Evolutionary conservation across 768 basidiomycete genomes (phyloP).

Genomic region (Amanita fuliginea): DNA sequence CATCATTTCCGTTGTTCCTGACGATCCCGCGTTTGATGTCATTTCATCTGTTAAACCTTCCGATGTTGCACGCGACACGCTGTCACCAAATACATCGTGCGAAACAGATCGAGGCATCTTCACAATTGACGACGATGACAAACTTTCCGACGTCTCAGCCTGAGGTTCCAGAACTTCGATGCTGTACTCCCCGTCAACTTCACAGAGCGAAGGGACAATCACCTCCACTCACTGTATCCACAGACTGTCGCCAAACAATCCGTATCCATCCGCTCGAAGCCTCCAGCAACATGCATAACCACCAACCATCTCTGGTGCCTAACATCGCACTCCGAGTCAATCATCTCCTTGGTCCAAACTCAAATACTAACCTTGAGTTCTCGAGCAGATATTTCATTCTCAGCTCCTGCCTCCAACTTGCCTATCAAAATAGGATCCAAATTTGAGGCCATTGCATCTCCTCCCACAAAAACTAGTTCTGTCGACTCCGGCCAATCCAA

Average conservation of each 20-base stretch:
- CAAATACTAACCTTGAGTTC: conserved; percentile 53
- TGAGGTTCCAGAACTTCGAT: conserved; percentile 55
- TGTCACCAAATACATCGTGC: conserved; percentile 9
- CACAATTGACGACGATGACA: conserved; percentile 61
- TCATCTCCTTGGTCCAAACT: not conserved
- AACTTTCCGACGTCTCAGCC: conserved; percentile 29
- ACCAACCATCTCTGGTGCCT: conserved; percentile 69
- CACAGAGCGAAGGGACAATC: not conserved
- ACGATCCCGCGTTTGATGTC: conserved; percentile 7
- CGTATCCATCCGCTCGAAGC: conserved; percentile 44
- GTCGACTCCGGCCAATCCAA: conserved; percentile 60
- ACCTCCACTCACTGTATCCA: conserved; percentile 62
- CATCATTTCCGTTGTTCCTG: not conserved
- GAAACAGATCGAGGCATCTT: conserved; percentile 45
- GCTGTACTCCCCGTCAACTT: not conserved
- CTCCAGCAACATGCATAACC: conserved; percentile 74
- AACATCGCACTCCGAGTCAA: not conserved
- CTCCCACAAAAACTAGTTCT: conserved; percentile 60
- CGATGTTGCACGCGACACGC: not conserved
- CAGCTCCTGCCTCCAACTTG: conserved; percentile 39
- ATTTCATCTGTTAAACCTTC: conserved; percentile 6
- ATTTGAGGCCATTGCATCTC: conserved; percentile 37
- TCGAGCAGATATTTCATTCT: conserved; percentile 56
- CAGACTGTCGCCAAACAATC: conserved; percentile 59
- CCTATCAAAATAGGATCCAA: conserved; percentile 38